Evolutionary conservation across 1,284 basidiomycete species (phyloP).

Genomic region (Papiliotrema flavescens): DNA sequence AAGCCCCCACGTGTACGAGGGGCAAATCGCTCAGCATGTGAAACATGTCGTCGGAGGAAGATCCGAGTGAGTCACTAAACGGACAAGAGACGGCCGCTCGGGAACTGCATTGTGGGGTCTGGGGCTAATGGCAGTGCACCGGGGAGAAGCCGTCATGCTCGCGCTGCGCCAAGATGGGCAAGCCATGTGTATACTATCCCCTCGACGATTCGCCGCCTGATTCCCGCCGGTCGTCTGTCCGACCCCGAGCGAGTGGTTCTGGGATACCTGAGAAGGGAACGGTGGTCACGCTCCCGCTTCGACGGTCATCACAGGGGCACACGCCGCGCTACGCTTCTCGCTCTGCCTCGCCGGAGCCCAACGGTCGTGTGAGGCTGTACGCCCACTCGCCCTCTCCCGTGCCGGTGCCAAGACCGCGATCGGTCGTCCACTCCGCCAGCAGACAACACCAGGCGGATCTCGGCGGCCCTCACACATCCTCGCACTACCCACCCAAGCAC

Average conservation of each 20-base stretch:
- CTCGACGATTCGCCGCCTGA: not conserved
- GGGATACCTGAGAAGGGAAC: not conserved
- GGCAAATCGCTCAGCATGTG: conserved; percentile 1
- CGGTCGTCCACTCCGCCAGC: not conserved
- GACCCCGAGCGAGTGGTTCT: not conserved
- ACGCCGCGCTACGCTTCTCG: too few relatives aligned
- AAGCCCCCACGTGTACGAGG: not conserved
- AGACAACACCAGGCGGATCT: too few relatives aligned
- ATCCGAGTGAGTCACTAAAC: conserved; percentile 2
- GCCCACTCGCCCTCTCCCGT: too few relatives aligned
- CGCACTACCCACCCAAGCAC: too few relatives aligned
- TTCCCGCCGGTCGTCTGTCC: not conserved
- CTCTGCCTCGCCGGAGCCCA: not conserved
- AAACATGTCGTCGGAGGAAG: conserved; percentile 3
- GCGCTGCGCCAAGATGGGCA: not conserved
- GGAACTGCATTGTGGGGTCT: not conserved
- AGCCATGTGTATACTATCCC: not conserved
- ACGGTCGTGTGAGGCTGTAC: not conserved
- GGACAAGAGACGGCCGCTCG: too few relatives aligned
- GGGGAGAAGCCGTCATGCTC: not conserved
- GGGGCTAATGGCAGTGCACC: not conserved
- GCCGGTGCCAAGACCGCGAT: not conserved
- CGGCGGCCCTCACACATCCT: too few relatives aligned
- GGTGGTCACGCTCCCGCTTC: too few relatives aligned
- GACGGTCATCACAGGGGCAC: too few relatives aligned